Evolutionary conservation across 2,329 filamentous ascomycete species (phyloP).

Genomic region (Canariomyces notabilis): DNA sequence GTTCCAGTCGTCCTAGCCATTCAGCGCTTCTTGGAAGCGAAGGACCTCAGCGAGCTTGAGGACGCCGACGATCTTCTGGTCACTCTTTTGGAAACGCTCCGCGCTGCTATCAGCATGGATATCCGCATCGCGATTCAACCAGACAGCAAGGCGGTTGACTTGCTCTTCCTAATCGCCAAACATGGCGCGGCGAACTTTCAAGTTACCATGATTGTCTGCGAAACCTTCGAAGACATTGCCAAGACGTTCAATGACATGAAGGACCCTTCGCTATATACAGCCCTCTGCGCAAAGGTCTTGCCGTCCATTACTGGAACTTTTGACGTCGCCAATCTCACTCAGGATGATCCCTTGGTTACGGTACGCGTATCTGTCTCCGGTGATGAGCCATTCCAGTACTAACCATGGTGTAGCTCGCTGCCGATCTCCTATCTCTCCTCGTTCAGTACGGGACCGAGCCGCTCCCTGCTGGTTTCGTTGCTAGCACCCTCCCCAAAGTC

Average conservation of each 20-base stretch:
- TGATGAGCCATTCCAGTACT: neutral
- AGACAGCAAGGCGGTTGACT: constrained; percentile 69
- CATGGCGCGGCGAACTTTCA: constrained; percentile 88
- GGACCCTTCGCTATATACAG: constrained; percentile 64
- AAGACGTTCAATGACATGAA: constrained; percentile 49
- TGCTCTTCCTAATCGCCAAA: constrained; percentile 84
- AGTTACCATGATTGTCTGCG: constrained; percentile 77
- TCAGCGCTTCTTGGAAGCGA: constrained; percentile 68
- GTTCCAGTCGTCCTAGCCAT: constrained; percentile 56
- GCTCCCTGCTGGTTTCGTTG: constrained; percentile 80
- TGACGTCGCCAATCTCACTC: constrained; percentile 78
- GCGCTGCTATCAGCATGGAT: constrained; percentile 77
- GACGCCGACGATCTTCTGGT: constrained; percentile 91
- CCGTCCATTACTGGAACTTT: constrained; percentile 86
- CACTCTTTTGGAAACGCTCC: constrained; percentile 79
- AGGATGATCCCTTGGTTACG: constrained; percentile 78
- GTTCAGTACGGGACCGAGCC: constrained; percentile 80
- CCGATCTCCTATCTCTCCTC: constrained; percentile 75
- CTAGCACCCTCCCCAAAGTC: constrained; percentile 80
- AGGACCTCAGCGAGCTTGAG: constrained; percentile 76
- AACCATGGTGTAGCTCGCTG: constrained; percentile 50
- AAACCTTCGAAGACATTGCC: constrained; percentile 87
- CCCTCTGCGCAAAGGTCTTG: constrained; percentile 78
- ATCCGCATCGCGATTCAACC: constrained; percentile 66
- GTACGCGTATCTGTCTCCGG: constrained; percentile 35